A percentile compares a stretch with the other conserved stretches of the same genome.
Conservation (phyloP, 176 grass and related monocot species). For the Aegilops longissima region DNA sequence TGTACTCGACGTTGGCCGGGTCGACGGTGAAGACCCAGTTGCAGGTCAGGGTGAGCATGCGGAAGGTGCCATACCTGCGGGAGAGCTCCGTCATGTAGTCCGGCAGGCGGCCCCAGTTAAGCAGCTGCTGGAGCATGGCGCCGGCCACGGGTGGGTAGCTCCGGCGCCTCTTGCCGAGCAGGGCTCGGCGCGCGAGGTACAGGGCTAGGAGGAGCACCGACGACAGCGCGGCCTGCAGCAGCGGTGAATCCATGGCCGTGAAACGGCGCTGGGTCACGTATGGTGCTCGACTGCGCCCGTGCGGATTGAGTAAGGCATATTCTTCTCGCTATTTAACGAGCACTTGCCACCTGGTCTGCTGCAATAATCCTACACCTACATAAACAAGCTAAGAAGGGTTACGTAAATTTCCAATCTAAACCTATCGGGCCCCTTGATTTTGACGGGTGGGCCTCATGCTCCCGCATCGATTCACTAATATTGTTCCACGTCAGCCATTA, state of each 20-base stretch:
- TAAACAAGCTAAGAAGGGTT: no score
- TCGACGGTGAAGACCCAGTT: slow-evolving; percentile 66
- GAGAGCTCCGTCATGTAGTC: slow-evolving; percentile 53
- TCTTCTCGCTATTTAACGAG: no score
- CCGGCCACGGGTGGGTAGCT: slow-evolving; percentile 56
- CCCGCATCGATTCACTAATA: no score
- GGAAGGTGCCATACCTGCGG: slow-evolving; percentile 51
- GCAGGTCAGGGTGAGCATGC: slow-evolving; percentile 44
- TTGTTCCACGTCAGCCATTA: no score
- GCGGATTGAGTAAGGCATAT: not conserved
- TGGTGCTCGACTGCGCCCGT: not conserved
- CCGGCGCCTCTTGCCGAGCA: not conserved
- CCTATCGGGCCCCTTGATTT: no score
- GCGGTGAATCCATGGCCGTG: not conserved
- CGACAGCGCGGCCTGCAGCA: not conserved
- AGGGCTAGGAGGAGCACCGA: not conserved
- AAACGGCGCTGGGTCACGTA: not conserved
- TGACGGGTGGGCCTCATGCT: no score
- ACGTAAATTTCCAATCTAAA: no score
- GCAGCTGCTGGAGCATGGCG: slow-evolving; percentile 51
- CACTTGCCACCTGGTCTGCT: no score
- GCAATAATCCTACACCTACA: no score
- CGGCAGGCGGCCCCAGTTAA: slow-evolving; percentile 42
- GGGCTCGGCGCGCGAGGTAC: not conserved
- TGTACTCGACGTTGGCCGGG: slow-evolving; percentile 58